phyloP scores from a whole-genome alignment of 2,329 filamentous ascomycete genomes.

The Apiospora saccharicola region DNA sequence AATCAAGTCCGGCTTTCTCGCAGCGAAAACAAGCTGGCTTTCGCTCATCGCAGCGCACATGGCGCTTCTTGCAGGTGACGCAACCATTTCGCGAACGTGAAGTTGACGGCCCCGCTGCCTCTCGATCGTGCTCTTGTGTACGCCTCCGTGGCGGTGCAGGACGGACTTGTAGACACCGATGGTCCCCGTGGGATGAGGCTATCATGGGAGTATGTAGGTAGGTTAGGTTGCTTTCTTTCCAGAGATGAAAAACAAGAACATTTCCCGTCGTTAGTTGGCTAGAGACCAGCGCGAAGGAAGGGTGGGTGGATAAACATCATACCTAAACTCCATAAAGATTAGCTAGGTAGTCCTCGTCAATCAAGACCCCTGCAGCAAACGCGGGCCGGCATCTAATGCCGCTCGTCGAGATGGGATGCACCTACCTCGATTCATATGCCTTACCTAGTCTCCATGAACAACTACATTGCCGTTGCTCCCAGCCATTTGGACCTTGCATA shows the following conservation, averaged over 20 bases:
- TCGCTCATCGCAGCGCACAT: conserved; percentile 13
- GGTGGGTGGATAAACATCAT: not conserved
- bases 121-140: not conserved
- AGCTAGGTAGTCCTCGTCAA: not conserved
- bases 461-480: not conserved
- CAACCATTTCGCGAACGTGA: conserved; percentile 12
- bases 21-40: not conserved
- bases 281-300: not conserved
- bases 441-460: not conserved
- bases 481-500: not conserved
- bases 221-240: not conserved
- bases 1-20: not conserved
- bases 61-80: conserved; percentile 11
- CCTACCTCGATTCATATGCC: not conserved
- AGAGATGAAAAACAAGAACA: not conserved
- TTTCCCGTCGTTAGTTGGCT: not conserved
- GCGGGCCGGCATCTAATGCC: not conserved
- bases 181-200: not conserved
- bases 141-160: not conserved
- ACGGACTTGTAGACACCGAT: not conserved
- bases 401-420: not conserved
- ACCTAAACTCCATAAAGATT: not conserved
- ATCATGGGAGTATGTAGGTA: not conserved
- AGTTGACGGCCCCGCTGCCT: not conserved
- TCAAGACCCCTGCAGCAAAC: not conserved